phyloP scores from a whole-genome alignment of 2,329 filamentous ascomycete genomes.

The Pseudogymnoascus sp. region DNA sequence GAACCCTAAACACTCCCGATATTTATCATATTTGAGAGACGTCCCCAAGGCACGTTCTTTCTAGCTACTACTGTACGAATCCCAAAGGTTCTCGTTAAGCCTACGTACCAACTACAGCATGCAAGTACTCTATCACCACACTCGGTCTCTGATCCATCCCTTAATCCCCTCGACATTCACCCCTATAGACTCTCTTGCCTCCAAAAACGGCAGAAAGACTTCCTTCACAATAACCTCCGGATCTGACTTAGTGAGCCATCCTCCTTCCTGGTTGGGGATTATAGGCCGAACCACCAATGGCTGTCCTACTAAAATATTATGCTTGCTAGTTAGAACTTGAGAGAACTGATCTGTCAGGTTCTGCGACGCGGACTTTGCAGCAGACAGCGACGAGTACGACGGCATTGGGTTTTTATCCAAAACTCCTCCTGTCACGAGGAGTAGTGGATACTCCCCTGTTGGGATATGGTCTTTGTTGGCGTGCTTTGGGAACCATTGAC shows the following conservation, averaged over 20 bases:
- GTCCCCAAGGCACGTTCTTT: background rate
- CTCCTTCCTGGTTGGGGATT: background rate
- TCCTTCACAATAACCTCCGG: conserved; percentile 1
- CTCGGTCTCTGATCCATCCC: background rate
- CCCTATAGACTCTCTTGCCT: background rate
- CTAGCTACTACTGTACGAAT: background rate
- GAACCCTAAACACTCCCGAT: background rate
- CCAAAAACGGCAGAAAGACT: background rate
- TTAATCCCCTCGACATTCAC: background rate
- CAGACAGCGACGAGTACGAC: background rate
- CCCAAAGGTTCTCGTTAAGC: background rate
- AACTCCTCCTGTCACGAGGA: background rate
- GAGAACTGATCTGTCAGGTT: background rate
- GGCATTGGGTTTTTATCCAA: background rate
- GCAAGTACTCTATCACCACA: background rate
- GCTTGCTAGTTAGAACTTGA: background rate
- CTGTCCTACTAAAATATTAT: background rate
- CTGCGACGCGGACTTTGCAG: background rate
- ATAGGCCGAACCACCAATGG: conserved; percentile 1
- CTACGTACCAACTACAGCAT: background rate
- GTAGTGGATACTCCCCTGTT: background rate
- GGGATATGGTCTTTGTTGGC: background rate
- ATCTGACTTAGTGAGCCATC: background rate
- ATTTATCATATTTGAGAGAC: background rate
- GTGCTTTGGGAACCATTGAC: background rate